Evolutionary conservation across 352 stramenopile genomes (phyloP), one percentile per base, ranked within the genome.

Genomic region (Phytophthora boehmeriae): DNA sequence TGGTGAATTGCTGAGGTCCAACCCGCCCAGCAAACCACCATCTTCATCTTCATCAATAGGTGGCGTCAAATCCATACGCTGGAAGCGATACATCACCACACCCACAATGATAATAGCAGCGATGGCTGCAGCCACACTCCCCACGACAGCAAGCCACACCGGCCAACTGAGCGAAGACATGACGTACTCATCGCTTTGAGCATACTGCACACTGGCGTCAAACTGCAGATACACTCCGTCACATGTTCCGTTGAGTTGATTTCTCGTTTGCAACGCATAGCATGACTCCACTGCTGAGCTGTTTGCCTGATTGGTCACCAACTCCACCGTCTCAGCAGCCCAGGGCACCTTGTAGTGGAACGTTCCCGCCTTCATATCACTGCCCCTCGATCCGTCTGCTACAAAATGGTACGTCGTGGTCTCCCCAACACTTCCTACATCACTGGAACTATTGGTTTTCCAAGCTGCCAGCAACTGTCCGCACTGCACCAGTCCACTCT

Each of bases 201-300:
- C 72, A 17, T 86, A 77, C 47, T 86, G 71, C 39, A 88, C 67
- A 19, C 73, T 76, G 1, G 73, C 82, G 43, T 93, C 82, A 17
- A 78, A 82, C 47, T 91, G 68, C 42, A 91, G 39, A 55, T 92
- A 93, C 48, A 90, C 66, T 17, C 80, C 80, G 36, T 90, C 71
- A 60, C 84, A 93, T 3, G 67, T 79, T 23, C 60, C 61, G 27
- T 84, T 80, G 2, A 73, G 68, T 8, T 91, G 71, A 65, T 90
- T 93, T 0, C 82, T 83, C 4, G 86, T 92, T 57, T 93, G 84
- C 16, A 92, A 60, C 23, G 75, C 66, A 57, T 89, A 92, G 60
- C 86, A 93, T 52, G 66, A 55, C 8, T 78, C 34, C 45, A 91
- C 76, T 36, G 66, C 61, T 5, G 63, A 71, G 43, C 68, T 89